Evolutionary conservation across 805 yeast genomes (phyloP), one percentile per base, ranked within the genome.

Genomic region (Isabelozyma heimii): DNA sequence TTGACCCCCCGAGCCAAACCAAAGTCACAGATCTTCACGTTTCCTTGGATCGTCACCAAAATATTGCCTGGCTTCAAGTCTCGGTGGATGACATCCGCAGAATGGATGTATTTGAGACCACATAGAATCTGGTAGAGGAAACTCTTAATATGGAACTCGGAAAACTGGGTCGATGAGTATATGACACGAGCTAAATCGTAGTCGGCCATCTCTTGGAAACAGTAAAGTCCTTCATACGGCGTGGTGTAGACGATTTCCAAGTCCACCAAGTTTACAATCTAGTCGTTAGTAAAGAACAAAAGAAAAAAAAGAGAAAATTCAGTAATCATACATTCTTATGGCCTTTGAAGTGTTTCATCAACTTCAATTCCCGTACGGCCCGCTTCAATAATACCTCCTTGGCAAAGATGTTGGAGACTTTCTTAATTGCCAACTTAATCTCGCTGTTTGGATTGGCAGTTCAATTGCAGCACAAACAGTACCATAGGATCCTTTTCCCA

Each of bases 31-130:
- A 91, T 89, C 61, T 91, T 91, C 44, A 91, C 69, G 4, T 67
- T 72, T 0, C 98, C 97, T 47, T 82, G 83, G 1, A 81, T 65
- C 5, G 89, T 82, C 15, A 91, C 87, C 48, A 91, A 72, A 4
- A 91, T 84, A 63, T 91, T 91, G 0, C 96, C 95, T 0, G 97
- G 97, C 66, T 91, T 91, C 53, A 91, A 77, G 63, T 91, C 98
- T 48, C 98, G 76, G 63, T 91, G 98, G 47, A 91, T 85, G 8
- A 91, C 96, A 56, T 89, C 91, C 1, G 97, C 97, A 5, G 94
- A 83, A 66, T 91, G 98, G 45, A 91, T 86, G 60, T 89, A 91
- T 61, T 89, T 87, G 42, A 91, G 69, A 0, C 96, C 98, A 66
- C 95, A 87, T 35, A 90, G 68, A 2, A 91, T 80, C 65, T 91